These are phyloP conservation scores for Metarhizium robertsii DNA, from an alignment of 2,329 filamentous ascomycete genomes.

Conservation along the genomic window DNA sequence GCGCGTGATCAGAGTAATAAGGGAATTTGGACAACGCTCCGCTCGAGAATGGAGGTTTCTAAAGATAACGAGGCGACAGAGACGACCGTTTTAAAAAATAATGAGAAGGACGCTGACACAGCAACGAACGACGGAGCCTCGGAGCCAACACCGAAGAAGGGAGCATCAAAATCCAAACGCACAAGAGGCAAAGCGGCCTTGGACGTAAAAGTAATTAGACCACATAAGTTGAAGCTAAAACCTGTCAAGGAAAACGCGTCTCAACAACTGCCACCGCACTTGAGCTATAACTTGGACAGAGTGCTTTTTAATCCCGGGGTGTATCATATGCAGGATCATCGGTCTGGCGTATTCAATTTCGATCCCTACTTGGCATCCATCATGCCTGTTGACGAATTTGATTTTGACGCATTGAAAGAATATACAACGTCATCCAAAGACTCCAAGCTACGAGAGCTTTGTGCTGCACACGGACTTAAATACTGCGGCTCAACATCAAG, in stretches of 20 bases:
- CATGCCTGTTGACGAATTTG: conserved; percentile 88
- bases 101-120: conserved; percentile 1
- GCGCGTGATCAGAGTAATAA: neutral
- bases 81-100: conserved; percentile 1
- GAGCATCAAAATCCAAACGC: conserved; percentile 4
- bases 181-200: conserved; percentile 6
- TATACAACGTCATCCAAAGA: conserved; percentile 94
- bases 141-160: neutral
- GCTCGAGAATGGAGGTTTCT: conserved; percentile 15
- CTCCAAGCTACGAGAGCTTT: conserved; percentile 56
- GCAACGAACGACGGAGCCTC: neutral
- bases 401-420: conserved; percentile 75
- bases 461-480: conserved; percentile 57
- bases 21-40: conserved; percentile 20
- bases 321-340: conserved; percentile 81
- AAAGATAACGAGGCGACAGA: neutral
- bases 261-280: conserved; percentile 39
- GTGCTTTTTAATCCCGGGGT: conserved; percentile 95
- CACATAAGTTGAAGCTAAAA: conserved; percentile 15
- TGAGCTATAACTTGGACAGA: conserved; percentile 70
- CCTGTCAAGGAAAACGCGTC: conserved; percentile 22
- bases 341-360: conserved; percentile 88
- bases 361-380: conserved; percentile 89
- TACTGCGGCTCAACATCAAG: conserved; percentile 95
- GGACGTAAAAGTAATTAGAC: conserved; percentile 19